phyloP scores from a whole-genome alignment of 2,329 filamentous ascomycete species.

The Neopestalotiopsis rosae region DNA sequence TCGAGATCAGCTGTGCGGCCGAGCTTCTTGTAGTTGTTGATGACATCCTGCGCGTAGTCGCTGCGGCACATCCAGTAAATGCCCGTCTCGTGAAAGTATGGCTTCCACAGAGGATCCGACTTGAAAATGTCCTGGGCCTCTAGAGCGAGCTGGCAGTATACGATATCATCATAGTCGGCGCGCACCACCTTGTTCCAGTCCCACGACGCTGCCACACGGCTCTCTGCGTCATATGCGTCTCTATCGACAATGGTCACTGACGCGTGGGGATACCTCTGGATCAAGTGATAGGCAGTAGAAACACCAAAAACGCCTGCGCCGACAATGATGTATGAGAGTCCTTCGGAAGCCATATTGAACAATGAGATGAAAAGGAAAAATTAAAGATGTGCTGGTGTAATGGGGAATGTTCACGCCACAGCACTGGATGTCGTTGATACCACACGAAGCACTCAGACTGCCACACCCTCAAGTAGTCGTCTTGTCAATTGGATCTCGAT shows the following conservation, averaged over 20 bases:
- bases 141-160: conserved; percentile 68
- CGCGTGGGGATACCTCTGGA: conserved; percentile 53
- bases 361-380: neutral
- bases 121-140: conserved; percentile 66
- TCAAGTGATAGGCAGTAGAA: conserved; percentile 69
- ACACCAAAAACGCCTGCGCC: conserved; percentile 71
- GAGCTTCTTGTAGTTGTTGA: conserved; percentile 56
- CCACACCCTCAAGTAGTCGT: neutral
- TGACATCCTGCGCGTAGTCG: conserved; percentile 56
- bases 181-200: conserved; percentile 78
- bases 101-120: conserved; percentile 49
- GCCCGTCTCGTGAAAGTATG: conserved; percentile 55
- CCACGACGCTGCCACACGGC: conserved; percentile 66
- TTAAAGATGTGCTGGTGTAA: neutral
- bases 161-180: conserved; percentile 68
- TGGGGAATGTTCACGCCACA: neutral
- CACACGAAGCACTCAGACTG: neutral
- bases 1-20: conserved; percentile 45
- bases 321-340: conserved; percentile 59
- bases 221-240: conserved; percentile 53
- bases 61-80: conserved; percentile 60
- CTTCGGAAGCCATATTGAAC: conserved; percentile 3
- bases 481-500: neutral
- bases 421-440: neutral
- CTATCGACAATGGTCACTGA: conserved; percentile 64